Base-by-base conservation (phyloP, 495 filamentous ascomycete genomes). In the Daldinia caldariorum region DNA sequence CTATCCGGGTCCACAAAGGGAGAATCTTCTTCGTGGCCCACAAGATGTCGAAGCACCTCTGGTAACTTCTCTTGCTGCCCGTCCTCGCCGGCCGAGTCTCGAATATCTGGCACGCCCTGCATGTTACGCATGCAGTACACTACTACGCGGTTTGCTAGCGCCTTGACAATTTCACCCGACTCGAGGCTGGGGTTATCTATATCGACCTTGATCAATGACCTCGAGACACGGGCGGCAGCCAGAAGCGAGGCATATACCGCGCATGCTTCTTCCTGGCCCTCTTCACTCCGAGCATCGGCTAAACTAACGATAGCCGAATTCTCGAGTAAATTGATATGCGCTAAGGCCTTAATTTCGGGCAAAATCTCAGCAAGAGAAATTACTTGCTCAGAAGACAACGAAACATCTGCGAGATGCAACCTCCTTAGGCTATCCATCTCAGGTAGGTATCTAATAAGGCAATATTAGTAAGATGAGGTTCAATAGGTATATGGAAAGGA, bases 111-210 rank as follows among this genome's bases (percentile, higher is more conserved):
- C 8, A 82, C 81, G n/a, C 80, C 83, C 77, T 97, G 93, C 79
- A 99, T 89, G 71, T 99, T 99, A 32, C 90, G 86, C 66, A 99
- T 87, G 61, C 91, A 97, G 75, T 97, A 97, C 2, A 94, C 94
- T 8, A 97, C 89, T 43, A 98, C 92, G 75, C 97, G 93, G 54
- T 93, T 94, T 10, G 93, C 96, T 63, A 99, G 82, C 7, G 92
- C 94, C 78, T 93, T 97, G 68, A 99, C 91, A 47, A 99, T 86
- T 66, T 97, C 94, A 59, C 90, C 92, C 29, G 89, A 91, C 66
- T 91, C 89, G 31, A 87, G 81, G 31, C 84, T 88, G 9, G 94
- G 94, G 10, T 95, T 89, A 72, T 98, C 93, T 67, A 97, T 92
- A 75, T 99, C 95, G 58, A 99, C 86, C 57, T 92, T 92, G 20